These are phyloP conservation scores for Termitomyces sp. DNA, from an alignment of 768 basidiomycete species.

Conservation along the genomic window DNA sequence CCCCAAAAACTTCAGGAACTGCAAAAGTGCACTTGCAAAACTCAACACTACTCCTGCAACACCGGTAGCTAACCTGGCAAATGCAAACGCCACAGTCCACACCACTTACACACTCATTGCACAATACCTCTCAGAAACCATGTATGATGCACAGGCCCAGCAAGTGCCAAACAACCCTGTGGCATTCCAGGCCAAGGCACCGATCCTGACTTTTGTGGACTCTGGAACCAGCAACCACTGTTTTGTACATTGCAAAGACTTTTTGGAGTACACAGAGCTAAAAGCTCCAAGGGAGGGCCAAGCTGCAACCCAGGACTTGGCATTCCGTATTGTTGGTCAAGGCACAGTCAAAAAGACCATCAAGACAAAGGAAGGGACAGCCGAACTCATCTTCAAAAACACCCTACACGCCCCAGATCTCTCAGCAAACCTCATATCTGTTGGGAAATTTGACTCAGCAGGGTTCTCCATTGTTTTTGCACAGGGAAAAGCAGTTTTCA, in stretches of 20 bases:
- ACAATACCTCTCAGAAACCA: too few species aligned
- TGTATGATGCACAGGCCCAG: too few species aligned
- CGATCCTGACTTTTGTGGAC: too few species aligned
- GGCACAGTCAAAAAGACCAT: not conserved
- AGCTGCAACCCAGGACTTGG: not conserved
- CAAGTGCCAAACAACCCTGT: too few species aligned
- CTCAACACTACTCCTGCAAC: too few species aligned
- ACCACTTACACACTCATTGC: too few species aligned
- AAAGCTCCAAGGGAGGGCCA: not conserved
- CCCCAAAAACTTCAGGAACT: too few species aligned
- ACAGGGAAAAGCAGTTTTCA: not conserved
- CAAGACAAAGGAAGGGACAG: not conserved
- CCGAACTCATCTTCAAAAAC: not conserved
- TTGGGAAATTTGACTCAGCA: not conserved
- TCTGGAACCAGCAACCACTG: too few species aligned
- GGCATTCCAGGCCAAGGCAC: too few species aligned
- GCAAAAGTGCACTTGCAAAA: too few species aligned
- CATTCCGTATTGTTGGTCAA: not conserved
- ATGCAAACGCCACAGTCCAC: too few species aligned
- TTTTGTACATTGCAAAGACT: not conserved
- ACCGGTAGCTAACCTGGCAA: too few species aligned
- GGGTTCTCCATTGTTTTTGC: not conserved
- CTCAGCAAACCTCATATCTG: slow-evolving; percentile 1
- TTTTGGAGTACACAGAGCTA: not conserved
- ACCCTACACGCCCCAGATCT: slow-evolving; percentile 1